Conservation (phyloP, 164 flowering plant genomes). For the Vitis rotundifolia region DNA sequence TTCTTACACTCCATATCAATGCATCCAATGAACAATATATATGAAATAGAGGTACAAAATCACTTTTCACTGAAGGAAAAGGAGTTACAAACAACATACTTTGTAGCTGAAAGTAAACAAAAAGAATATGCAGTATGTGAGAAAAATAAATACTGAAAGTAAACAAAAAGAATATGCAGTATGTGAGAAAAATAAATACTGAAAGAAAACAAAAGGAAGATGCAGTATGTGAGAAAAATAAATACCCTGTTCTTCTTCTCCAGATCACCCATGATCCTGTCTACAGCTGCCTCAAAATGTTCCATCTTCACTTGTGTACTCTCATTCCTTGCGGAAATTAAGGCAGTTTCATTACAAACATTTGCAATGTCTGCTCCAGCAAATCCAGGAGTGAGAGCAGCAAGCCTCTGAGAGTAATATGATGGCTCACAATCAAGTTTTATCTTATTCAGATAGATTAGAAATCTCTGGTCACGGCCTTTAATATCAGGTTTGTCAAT, state of each 20-base stretch:
- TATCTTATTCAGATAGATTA: slow-evolving; percentile 60
- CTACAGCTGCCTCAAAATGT: slow-evolving; percentile 88
- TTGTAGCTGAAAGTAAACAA: too few species aligned
- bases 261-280: slow-evolving; percentile 82
- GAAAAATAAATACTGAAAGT: too few species aligned
- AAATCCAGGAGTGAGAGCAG: slow-evolving; percentile 92
- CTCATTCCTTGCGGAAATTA: slow-evolving; percentile 81
- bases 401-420: slow-evolving; percentile 75
- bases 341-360: slow-evolving; percentile 88
- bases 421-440: slow-evolving; percentile 81
- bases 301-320: slow-evolving; percentile 53
- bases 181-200: slow-evolving; percentile 24
- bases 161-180: background rate
- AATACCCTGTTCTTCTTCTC: slow-evolving; percentile 87
- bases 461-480: slow-evolving; percentile 80
- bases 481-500: slow-evolving; percentile 86
- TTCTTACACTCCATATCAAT: too few species aligned
- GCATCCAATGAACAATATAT: too few species aligned
- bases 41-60: too few species aligned
- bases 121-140: too few species aligned
- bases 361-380: slow-evolving; percentile 97
- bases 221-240: background rate
- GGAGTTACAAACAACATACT: too few species aligned
- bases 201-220: background rate
- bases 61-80: too few species aligned